Evolutionary conservation across 306 rosid genomes (phyloP).

Genomic region (Citrullus mucosospermus): DNA sequence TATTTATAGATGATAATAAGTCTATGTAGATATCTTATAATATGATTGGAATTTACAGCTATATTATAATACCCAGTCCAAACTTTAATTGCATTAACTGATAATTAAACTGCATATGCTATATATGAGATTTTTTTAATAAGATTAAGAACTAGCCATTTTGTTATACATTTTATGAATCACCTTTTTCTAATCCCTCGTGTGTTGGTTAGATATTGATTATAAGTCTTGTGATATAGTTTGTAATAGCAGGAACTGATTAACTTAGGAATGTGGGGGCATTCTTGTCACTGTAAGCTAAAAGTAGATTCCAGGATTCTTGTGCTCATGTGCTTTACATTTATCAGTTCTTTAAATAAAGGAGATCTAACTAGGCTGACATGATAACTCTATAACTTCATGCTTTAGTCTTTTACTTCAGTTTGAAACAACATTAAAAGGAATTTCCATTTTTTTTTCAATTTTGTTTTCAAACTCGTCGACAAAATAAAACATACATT

Average conservation of each 20-base stretch:
- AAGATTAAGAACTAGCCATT: neutral
- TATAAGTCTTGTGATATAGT: constrained; percentile 4
- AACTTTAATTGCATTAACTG: neutral
- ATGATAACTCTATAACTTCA: constrained; percentile 17
- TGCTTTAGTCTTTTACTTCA: constrained; percentile 8
- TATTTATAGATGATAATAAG: neutral
- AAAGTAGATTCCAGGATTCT: constrained; percentile 56
- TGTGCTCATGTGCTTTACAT: constrained; percentile 30
- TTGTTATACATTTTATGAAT: constrained; percentile 1
- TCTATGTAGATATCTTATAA: neutral
- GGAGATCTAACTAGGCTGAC: constrained; percentile 23
- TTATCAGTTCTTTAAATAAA: constrained; percentile 36
- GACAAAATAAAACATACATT: neutral
- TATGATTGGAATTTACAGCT: neutral
- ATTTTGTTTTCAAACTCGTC: neutral
- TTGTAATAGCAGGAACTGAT: constrained; percentile 12
- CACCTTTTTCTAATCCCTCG: constrained; percentile 8
- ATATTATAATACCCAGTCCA: neutral
- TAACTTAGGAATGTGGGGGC: constrained; percentile 29
- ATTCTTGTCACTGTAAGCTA: constrained; percentile 30
- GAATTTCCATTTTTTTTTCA: neutral
- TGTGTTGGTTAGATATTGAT: constrained; percentile 16
- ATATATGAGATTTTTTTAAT: neutral
- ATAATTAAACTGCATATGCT: neutral
- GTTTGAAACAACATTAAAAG: neutral